Evolutionary conservation across 2,329 filamentous ascomycete genomes (phyloP).

Genomic region (Botrytis sinoallii): DNA sequence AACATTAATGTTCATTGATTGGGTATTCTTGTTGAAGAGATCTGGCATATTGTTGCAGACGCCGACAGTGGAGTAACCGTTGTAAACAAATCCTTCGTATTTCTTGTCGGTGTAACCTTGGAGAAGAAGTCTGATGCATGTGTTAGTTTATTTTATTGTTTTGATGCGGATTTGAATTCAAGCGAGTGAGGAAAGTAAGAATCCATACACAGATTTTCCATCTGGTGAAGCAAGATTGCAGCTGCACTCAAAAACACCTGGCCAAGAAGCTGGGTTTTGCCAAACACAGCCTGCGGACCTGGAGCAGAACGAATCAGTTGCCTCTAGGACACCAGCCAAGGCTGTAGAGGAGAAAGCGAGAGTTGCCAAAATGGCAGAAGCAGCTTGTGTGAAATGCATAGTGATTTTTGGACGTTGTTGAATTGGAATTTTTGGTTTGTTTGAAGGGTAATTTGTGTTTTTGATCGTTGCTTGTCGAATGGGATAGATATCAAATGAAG

Average conservation of each 20-base stretch:
- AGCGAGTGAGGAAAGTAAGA: background rate
- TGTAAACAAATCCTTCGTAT: background rate
- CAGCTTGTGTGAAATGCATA: conserved; percentile 12
- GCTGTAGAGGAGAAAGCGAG: conserved; percentile 6
- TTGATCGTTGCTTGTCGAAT: background rate
- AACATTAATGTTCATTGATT: conserved; percentile 8
- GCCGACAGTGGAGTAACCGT: background rate
- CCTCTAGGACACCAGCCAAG: background rate
- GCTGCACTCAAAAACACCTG: conserved; percentile 7
- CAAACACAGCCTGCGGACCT: background rate
- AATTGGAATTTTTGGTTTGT: background rate
- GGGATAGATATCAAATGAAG: background rate
- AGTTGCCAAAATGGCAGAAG: conserved; percentile 12
- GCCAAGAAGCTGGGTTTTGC: background rate
- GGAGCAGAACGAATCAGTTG: background rate
- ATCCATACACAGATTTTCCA: background rate
- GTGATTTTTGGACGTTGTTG: background rate
- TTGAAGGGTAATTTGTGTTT: background rate
- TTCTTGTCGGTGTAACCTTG: background rate
- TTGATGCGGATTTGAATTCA: background rate
- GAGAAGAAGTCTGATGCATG: background rate
- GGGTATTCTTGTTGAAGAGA: background rate
- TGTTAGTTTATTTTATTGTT: background rate
- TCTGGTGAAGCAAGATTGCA: conserved; percentile 9
- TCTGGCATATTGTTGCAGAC: conserved; percentile 1